Evolutionary conservation across 2,329 filamentous ascomycete species (phyloP), one percentile per base, ranked within the genome.

Genomic region (Mollisia scopiformis): DNA sequence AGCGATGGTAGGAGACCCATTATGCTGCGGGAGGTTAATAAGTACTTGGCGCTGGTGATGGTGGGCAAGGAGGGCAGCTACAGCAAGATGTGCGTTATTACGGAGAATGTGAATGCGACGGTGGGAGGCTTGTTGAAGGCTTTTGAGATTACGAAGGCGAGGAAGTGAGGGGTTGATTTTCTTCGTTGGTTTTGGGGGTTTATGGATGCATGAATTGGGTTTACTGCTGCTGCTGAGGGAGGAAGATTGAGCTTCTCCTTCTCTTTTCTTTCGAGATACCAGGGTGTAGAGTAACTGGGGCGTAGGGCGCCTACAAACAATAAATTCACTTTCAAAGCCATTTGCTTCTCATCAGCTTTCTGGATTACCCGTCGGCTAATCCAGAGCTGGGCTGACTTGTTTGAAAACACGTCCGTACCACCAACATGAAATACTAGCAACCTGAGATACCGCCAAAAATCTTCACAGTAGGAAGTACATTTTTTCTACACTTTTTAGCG

Each of bases 31-130:
- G 87, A 90, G 77, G 88, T 90, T 16, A 87, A 90, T 70, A 83
- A 85, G 63, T 93, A 93, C 73, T 81, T 95, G 49, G 91, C 91
- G 0, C 81, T 96, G 14, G 91, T 96, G 33, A 92, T 91, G 62
- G 89, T 96, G 64, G 93, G 94, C 90, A 90, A 89, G 74, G 90
- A 94, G 72, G 91, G 91, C 57, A 90, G 88, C 28, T 91, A 92
- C 68, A 89, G 93, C 72, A 91, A 91, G 79, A 92, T 94, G 79
- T 89, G 90, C 3, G 79, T 93, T 64, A 90, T 96, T 63, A 92
- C 93, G 69, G 92, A 94, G 85, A 95, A 96, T 69, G 90, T 94
- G 2, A 89, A 92, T 70, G 88, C 91, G 0, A 89, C 93, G 31
- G 90, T 93, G 53, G 87, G 91, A 70, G 91, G 91, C 0, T 76